These are phyloP conservation scores for Aspergillus chevalieri DNA, from an alignment of 2,329 filamentous ascomycete genomes.

Conservation along the genomic window DNA sequence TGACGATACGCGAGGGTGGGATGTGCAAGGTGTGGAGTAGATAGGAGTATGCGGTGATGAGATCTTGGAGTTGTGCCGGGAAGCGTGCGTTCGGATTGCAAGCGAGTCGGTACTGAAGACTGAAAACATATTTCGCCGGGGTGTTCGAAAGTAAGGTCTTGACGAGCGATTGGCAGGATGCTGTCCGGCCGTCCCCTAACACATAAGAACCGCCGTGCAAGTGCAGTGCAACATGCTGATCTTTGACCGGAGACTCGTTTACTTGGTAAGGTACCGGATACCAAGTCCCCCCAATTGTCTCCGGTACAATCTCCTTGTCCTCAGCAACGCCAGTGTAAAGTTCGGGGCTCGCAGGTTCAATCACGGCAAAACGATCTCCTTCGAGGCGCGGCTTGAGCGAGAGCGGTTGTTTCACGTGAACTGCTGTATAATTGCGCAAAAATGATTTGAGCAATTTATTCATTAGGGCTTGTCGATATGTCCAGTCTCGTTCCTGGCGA, in stretches of 20 bases:
- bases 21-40: slow-evolving; percentile 14
- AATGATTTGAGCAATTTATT: slow-evolving; percentile 5
- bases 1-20: slow-evolving; percentile 14
- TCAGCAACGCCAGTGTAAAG: slow-evolving; percentile 8
- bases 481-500: slow-evolving; percentile 11
- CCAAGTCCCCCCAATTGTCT: slow-evolving; percentile 13
- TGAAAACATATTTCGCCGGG: slow-evolving; percentile 7
- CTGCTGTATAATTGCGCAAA: slow-evolving; percentile 6
- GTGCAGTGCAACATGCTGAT: slow-evolving; percentile 10
- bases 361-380: slow-evolving; percentile 8
- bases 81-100: slow-evolving; percentile 13
- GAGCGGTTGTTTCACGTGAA: slow-evolving; percentile 6
- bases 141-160: slow-evolving; percentile 10
- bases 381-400: slow-evolving; percentile 9
- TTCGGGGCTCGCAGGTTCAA: slow-evolving; percentile 5
- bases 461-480: slow-evolving; percentile 8
- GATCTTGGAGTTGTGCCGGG: slow-evolving; percentile 21
- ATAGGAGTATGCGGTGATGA: slow-evolving; percentile 16
- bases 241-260: slow-evolving; percentile 3
- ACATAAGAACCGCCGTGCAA: slow-evolving; percentile 16
- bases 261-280: slow-evolving; percentile 6
- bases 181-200: slow-evolving; percentile 11
- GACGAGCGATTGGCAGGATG: slow-evolving; percentile 9
- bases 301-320: slow-evolving; percentile 8
- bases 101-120: slow-evolving; percentile 18